phyloP scores from a whole-genome alignment of 2,329 filamentous ascomycete species.

The Pseudocercospora crystallina region DNA sequence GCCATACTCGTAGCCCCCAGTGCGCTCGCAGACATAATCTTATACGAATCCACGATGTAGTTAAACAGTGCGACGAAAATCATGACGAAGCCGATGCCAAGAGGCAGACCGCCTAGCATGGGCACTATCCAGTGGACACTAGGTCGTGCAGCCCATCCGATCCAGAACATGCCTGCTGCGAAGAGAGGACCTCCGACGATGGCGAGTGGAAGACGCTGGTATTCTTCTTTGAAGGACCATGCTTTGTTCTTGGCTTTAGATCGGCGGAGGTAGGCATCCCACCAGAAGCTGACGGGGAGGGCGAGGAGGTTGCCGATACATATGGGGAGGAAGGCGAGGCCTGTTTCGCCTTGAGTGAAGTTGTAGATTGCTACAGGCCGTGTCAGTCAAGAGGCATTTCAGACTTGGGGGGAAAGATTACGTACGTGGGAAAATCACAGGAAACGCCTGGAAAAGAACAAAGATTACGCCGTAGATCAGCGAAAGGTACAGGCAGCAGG shows the following conservation, averaged over 20 bases:
- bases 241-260: constrained; percentile 9
- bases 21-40: constrained; percentile 43
- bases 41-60: constrained; percentile 52
- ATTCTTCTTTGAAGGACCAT: constrained; percentile 63
- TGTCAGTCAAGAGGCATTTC: too few relatives aligned
- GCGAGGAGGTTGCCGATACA: constrained; percentile 13
- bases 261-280: constrained; percentile 9
- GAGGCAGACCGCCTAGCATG: constrained; percentile 51
- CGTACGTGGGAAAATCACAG: constrained; percentile 16
- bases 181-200: constrained; percentile 65
- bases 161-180: constrained; percentile 38
- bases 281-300: constrained; percentile 14
- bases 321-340: constrained; percentile 18
- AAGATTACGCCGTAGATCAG: constrained; percentile 60
- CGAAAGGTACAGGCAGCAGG: constrained; percentile 67
- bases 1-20: constrained; percentile 26
- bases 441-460: constrained; percentile 37
- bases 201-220: constrained; percentile 66
- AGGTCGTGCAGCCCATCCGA: constrained; percentile 62
- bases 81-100: constrained; percentile 52
- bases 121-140: constrained; percentile 49
- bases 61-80: constrained; percentile 47
- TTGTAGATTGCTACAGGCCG: constrained; percentile 9
- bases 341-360: constrained; percentile 15
- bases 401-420: too few relatives aligned